Evolutionary conservation across 352 stramenopile species (phyloP).

Genomic region (Pythium coloratum): DNA sequence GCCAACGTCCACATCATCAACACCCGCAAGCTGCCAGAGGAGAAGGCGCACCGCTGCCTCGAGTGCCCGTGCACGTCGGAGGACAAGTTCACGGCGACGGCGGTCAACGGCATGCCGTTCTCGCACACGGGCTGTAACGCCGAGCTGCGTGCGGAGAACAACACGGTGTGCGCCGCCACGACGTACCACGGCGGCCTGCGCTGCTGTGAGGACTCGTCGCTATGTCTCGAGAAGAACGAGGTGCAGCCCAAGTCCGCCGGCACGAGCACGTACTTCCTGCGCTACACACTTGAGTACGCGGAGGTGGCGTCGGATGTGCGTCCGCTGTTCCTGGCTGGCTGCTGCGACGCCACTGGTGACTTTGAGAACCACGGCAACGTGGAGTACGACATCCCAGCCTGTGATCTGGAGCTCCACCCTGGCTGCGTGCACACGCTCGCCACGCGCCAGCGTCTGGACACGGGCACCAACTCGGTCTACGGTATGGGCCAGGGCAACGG

Average conservation of each 20-base stretch:
- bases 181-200: slow-evolving; percentile 72
- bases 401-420: slow-evolving; percentile 60
- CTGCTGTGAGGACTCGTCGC: slow-evolving; percentile 74
- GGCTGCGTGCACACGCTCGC: slow-evolving; percentile 79
- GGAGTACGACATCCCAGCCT: slow-evolving; percentile 77
- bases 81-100: slow-evolving; percentile 47
- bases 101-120: slow-evolving; percentile 61
- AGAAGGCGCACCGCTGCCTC: slow-evolving; percentile 58
- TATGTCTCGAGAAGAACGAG: slow-evolving; percentile 64
- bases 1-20: slow-evolving; percentile 86
- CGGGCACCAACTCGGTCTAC: slow-evolving; percentile 32
- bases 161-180: slow-evolving; percentile 57
- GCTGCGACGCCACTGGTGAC: slow-evolving; percentile 69
- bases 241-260: slow-evolving; percentile 29
- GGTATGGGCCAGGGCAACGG: slow-evolving; percentile 21
- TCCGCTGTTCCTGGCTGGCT: slow-evolving; percentile 64
- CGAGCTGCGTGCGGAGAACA: slow-evolving; percentile 65
- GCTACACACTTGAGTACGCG: slow-evolving; percentile 78
- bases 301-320: slow-evolving; percentile 54
- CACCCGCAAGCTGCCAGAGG: slow-evolving; percentile 52
- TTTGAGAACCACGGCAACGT: slow-evolving; percentile 65
- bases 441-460: slow-evolving; percentile 61
- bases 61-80: slow-evolving; percentile 78
- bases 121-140: slow-evolving; percentile 50
- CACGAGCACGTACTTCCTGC: slow-evolving; percentile 61